Base-by-base conservation (phyloP, 2,329 filamentous ascomycete genomes). In the Elsinoe ampelina region DNA sequence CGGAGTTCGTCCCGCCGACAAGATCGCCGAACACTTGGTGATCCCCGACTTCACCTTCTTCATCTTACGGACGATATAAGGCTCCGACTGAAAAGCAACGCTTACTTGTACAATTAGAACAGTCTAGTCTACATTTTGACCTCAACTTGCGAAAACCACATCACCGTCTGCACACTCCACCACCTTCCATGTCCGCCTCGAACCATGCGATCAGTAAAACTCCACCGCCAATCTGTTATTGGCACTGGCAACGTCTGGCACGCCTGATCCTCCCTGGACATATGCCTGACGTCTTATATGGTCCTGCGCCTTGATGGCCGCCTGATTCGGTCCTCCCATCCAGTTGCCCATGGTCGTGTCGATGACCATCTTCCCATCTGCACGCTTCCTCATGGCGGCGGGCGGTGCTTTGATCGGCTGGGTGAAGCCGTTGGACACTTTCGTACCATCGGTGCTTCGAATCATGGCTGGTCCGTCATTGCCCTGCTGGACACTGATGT, bases 391-490 rank as follows among this genome's bases (percentile, higher is more conserved):
- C 15, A 67, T 58, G 3, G 71, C 70, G 0, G 64, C 68, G 4
- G 58, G 64, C 10, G 68, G 69, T 11, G 70, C 70, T n/a, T 62
- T 65, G 11, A 64, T 65, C 15, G 70, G 54, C 41, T 72, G 65
- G 57, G 70, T 68, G 47, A 50, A 50, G 26, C 45, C 45, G 19
- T 50, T 50, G 1, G 26, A 34, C 15, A 36, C 45, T 68, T 66
- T 65, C 17, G 63, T 68, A 2, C 70, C 70, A 59, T 73, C 71
- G 1, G 70, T 72, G 12, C 68, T 66, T 13, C 64, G 63, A 32
- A 73, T 69, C 2, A 65, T 70, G 5, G 69, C 71, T 1, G 71
- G 68, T 10, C 70, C 70, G 57, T 73, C 71, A 52, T 69, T 72
- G 0, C 71, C 71, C 55, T 72, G 70, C 60, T 72, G 61, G 0